These are phyloP conservation scores for Pichia eremophila DNA, from an alignment of 805 yeast genomes.

Conservation along the genomic window DNA sequence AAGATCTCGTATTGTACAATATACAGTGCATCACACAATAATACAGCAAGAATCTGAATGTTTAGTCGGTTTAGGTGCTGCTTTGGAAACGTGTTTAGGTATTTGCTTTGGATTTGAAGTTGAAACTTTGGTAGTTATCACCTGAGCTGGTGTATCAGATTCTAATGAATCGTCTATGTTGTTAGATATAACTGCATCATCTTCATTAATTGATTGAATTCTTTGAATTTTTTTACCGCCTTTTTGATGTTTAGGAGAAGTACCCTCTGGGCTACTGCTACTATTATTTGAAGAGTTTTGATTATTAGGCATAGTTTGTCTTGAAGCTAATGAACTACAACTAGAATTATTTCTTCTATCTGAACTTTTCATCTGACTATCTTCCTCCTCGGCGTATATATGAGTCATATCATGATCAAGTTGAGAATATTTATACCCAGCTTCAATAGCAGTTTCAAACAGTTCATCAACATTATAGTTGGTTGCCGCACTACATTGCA, in stretches of 20 bases:
- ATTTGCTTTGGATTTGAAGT: no score
- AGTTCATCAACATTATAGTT: conserved; percentile 74
- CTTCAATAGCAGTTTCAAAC: conserved; percentile 32
- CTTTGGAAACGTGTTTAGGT: no score
- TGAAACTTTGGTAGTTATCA: no score
- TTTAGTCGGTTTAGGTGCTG: not conserved
- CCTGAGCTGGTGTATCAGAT: no score
- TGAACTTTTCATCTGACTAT: not conserved
- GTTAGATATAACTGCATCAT: no score
- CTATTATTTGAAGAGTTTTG: not conserved
- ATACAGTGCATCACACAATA: not conserved
- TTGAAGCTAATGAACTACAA: not conserved
- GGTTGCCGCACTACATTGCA: conserved; percentile 78
- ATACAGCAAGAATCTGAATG: not conserved
- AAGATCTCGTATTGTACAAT: no score
- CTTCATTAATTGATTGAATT: not conserved
- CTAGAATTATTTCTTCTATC: not conserved
- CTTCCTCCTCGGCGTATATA: conserved; percentile 3
- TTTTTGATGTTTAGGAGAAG: not conserved
- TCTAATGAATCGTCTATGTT: no score
- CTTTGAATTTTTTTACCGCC: not conserved
- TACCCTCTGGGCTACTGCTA: no score
- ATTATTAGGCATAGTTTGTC: not conserved
- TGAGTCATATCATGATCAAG: conserved; percentile 9
- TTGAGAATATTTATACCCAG: conserved; percentile 7